These are phyloP conservation scores for Eucalyptus erythrocorys DNA, from an alignment of 345 rosid species.

Conservation along the genomic window DNA sequence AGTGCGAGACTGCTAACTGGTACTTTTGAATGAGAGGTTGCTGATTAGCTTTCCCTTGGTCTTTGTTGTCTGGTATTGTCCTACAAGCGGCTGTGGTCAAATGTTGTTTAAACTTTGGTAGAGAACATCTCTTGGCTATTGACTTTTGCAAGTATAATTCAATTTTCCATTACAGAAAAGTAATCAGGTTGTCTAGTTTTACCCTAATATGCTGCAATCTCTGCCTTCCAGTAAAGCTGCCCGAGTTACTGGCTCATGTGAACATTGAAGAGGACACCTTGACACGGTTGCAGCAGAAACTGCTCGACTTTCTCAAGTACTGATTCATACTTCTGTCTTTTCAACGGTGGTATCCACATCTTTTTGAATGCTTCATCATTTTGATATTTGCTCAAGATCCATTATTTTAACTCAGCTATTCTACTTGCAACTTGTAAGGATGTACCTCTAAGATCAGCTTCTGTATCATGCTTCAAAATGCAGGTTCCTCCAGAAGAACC, in stretches of 20 bases:
- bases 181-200: neutral
- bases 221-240: constrained; percentile 68
- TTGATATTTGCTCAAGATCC: neutral
- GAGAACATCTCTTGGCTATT: neutral
- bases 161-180: neutral
- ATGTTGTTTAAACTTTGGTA: neutral
- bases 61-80: neutral
- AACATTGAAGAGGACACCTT: constrained; percentile 88
- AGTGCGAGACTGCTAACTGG: neutral
- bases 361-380: neutral
- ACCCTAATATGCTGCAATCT: neutral
- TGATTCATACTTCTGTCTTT: neutral
- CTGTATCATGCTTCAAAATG: neutral
- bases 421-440: neutral
- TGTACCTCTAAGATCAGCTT: neutral
- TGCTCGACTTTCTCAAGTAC: constrained; percentile 85
- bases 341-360: neutral
- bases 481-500: constrained; percentile 95
- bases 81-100: neutral
- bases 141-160: neutral
- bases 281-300: constrained; percentile 65
- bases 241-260: constrained; percentile 76
- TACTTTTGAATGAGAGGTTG: neutral
- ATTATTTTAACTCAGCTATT: neutral
- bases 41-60: neutral